Evolutionary conservation across 495 filamentous ascomycete genomes (phyloP).

Genomic region (Penicillium cinerascens): DNA sequence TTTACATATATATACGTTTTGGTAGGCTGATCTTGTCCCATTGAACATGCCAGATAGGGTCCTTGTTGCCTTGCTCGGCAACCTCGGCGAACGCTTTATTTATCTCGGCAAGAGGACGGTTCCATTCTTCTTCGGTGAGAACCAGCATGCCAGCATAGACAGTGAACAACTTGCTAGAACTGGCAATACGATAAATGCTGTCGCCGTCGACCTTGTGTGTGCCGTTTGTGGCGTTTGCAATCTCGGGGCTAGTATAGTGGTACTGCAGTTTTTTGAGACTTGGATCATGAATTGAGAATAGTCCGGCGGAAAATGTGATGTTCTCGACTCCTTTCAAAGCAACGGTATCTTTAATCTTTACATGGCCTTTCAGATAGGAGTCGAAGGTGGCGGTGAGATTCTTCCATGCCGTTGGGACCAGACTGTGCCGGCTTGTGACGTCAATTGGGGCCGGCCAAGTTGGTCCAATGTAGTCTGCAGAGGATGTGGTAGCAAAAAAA

Average conservation of each 20-base stretch:
- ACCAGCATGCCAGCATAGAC: background rate
- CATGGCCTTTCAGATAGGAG: background rate
- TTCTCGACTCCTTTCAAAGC: background rate
- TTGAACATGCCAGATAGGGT: background rate
- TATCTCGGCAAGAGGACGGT: background rate
- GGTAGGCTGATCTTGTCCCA: too few relatives aligned
- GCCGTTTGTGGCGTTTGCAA: background rate
- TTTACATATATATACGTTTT: too few relatives aligned
- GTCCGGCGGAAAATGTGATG: conserved; percentile 1
- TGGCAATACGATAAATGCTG: conserved; percentile 2
- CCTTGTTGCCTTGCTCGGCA: background rate
- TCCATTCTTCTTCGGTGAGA: conserved; percentile 1
- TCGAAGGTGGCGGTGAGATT: background rate
- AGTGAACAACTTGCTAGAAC: background rate
- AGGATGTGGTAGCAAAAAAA: background rate
- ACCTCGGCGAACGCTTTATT: background rate
- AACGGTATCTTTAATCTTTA: background rate
- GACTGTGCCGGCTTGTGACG: background rate
- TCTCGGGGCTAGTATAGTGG: background rate
- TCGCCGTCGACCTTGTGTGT: background rate
- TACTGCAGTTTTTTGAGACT: background rate
- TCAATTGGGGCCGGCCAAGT: background rate
- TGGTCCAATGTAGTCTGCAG: background rate
- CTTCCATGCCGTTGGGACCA: background rate
- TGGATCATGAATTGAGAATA: conserved; percentile 1